Evolutionary conservation across 306 rosid genomes (phyloP).

Genomic region (Cucurbita pepo): DNA sequence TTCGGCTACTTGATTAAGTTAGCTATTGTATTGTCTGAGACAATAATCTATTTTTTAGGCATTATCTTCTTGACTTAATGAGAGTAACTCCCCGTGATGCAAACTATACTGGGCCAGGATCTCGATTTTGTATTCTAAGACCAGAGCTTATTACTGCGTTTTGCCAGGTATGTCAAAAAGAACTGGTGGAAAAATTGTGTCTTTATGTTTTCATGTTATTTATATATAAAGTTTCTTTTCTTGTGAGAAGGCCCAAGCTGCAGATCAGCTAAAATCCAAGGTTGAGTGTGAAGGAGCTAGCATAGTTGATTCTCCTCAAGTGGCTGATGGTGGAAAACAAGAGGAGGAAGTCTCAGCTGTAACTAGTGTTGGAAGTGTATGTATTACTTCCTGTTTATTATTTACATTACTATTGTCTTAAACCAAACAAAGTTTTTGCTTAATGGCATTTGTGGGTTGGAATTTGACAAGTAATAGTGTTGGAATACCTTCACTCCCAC

Average conservation of each 20-base stretch:
- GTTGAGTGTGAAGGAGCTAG: conserved; percentile 24
- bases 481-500: background rate
- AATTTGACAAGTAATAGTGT: background rate
- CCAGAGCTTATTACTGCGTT: conserved; percentile 73
- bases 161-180: conserved; percentile 47
- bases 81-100: conserved; percentile 98
- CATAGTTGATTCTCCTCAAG: conserved; percentile 22
- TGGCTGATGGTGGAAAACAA: conserved; percentile 17
- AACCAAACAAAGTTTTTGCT: background rate
- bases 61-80: conserved; percentile 96
- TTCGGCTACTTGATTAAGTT: background rate
- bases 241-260: conserved; percentile 46
- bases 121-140: conserved; percentile 80
- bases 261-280: conserved; percentile 37
- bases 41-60: conserved; percentile 26
- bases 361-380: conserved; percentile 5
- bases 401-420: background rate
- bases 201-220: conserved; percentile 7
- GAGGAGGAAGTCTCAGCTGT: background rate
- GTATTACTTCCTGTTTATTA: background rate
- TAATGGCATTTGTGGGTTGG: background rate
- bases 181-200: background rate
- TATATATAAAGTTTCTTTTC: conserved; percentile 2
- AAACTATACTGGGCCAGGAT: conserved; percentile 69
- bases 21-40: background rate